Evolutionary conservation across 768 basidiomycete genomes (phyloP), one percentile per base, ranked within the genome.

Genomic region (Pisolithus microcarpus): DNA sequence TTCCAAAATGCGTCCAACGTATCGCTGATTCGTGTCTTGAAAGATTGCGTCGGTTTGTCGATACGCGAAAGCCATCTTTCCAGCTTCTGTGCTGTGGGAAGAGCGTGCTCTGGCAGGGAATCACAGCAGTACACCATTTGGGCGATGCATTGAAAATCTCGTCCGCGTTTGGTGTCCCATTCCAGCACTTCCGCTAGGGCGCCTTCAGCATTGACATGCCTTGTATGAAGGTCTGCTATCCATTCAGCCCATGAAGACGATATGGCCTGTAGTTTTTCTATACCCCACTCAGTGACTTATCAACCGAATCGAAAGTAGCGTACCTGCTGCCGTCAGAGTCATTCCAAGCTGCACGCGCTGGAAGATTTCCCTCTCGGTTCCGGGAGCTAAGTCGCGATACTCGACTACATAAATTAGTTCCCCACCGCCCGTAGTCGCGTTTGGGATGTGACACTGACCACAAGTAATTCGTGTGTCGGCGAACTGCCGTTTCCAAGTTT

Each of bases 321-420:
- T 58, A 84, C 87, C 86, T 62, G 87, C 84, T 19, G 82, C 76
- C 7, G 84, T 84, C 43, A 92, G 71, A 15, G 79, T 71, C 70
- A 88, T 80, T 49, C 89, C 89, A 38, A 91, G 65, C 57, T 92
- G 90, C 15, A 92, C 89, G 24, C 90, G 74, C 57, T 87, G 84
- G 60, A 88, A 89, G 19, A 91, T 82, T 48, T 91, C 89, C 45
- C 88, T 79, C 64, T 91, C 87, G 4, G 73, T 69, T 5, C 72
- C 71, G 11, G 77, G 72, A 2, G 73, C 63, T 1, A 91, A 68
- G 26, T 71, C 63, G 34, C 70, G 65, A 57, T 91, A 91, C 65
- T 89, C 85, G 44, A 88, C 88, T 90, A 49, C 19, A 46, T 21
- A 31, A 34, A 26, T 44, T 34, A 43, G 24, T 23, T 7, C 16